Conservation (phyloP, 768 basidiomycete species). For the Phlebiopsis flavidoalba region DNA sequence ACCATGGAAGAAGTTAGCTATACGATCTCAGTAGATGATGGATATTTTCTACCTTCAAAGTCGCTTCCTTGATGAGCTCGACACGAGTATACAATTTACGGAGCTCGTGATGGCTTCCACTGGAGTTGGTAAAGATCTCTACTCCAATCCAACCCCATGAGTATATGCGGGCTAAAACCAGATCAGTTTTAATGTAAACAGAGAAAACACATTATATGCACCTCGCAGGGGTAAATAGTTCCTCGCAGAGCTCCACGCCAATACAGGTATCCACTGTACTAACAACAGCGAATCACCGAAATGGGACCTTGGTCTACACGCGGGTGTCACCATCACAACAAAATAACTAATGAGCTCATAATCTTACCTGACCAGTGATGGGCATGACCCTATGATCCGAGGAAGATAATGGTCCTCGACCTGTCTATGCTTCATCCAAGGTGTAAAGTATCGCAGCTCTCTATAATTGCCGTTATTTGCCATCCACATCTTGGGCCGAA, state of each 20-base stretch:
- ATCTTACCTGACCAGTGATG: constrained; percentile 79
- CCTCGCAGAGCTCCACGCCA: constrained; percentile 95
- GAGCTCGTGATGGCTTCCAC: constrained; percentile 96
- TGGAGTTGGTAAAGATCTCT: constrained; percentile 98
- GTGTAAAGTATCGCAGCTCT: constrained; percentile 77
- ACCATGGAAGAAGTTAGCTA: not conserved
- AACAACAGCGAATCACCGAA: constrained; percentile 93
- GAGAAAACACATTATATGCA: constrained; percentile 24
- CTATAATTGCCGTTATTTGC: constrained; percentile 99
- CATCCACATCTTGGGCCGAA: constrained; percentile 99
- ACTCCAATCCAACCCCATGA: constrained; percentile 98
- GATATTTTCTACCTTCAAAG: constrained; percentile 64
- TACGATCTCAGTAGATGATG: not conserved
- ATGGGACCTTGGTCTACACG: constrained; percentile 77
- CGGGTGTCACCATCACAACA: not conserved
- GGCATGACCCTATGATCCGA: constrained; percentile 79
- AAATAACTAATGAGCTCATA: not conserved
- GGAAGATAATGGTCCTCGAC: constrained; percentile 93
- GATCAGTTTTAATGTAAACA: not conserved
- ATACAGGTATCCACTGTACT: constrained; percentile 95
- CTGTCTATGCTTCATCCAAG: constrained; percentile 87
- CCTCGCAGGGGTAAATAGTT: constrained; percentile 96
- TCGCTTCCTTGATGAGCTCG: constrained; percentile 96
- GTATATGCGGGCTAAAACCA: constrained; percentile 77
- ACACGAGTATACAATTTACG: constrained; percentile 91